These are phyloP conservation scores for Ophiostoma triangulosporum DNA, from an alignment of 2,329 filamentous ascomycete species.

Conservation along the genomic window DNA sequence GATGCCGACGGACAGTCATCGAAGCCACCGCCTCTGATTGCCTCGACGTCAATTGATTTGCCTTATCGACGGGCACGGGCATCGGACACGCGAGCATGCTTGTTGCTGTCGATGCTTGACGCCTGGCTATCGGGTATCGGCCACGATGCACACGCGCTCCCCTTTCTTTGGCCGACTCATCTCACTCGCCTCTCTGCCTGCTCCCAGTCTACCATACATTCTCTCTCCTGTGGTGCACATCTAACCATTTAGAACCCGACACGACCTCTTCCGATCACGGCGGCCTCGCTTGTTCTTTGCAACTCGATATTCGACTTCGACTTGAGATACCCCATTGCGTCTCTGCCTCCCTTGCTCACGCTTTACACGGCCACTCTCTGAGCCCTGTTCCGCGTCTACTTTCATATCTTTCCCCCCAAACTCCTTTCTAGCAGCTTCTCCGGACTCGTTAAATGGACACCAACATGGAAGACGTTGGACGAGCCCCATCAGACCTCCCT, in stretches of 20 bases:
- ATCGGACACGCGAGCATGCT: neutral
- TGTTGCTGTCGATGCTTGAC: neutral
- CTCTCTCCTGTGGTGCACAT: no score
- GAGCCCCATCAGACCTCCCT: slow-evolving; percentile 66
- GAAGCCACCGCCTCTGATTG: no score
- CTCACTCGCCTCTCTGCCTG: neutral
- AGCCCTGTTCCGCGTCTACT: neutral
- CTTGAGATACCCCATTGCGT: neutral
- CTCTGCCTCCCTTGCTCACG: neutral
- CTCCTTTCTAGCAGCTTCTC: neutral
- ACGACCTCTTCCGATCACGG: neutral
- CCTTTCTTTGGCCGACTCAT: neutral
- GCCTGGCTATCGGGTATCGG: neutral
- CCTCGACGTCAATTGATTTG: neutral
- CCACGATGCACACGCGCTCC: neutral
- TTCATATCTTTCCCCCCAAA: neutral
- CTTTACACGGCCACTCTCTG: neutral
- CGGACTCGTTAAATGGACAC: slow-evolving; percentile 64
- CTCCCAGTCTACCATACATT: no score
- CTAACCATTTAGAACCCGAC: neutral
- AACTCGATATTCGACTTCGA: neutral
- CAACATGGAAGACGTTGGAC: slow-evolving; percentile 96
- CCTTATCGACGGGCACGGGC: neutral
- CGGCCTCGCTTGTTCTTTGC: neutral
- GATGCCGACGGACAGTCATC: neutral